These are phyloP conservation scores for Trichoderma asperellum DNA, from an alignment of 2,329 filamentous ascomycete genomes.

Conservation along the genomic window DNA sequence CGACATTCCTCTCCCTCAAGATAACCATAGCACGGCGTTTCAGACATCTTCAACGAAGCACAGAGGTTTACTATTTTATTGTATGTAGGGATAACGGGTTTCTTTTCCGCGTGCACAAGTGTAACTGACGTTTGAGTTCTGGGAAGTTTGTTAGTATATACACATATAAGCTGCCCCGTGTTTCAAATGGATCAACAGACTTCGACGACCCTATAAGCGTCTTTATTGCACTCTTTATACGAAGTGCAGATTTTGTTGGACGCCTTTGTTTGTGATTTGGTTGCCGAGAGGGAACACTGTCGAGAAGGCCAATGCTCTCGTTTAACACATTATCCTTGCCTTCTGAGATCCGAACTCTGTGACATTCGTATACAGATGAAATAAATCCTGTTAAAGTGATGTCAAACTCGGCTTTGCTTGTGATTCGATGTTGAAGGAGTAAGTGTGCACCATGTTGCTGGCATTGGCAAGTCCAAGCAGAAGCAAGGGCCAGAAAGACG, in stretches of 20 bases:
- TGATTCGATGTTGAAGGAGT: slow-evolving; percentile 35
- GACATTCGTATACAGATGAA: slow-evolving; percentile 24
- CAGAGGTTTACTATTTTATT: neutral
- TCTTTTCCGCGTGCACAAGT: neutral
- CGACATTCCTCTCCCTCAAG: neutral
- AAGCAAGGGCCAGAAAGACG: slow-evolving; percentile 33
- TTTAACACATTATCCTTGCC: neutral
- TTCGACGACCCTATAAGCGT: neutral
- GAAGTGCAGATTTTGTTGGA: neutral
- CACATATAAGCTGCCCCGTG: neutral
- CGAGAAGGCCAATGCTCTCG: neutral
- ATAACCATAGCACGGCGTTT: slow-evolving; percentile 13
- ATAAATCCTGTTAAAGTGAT: slow-evolving; percentile 30
- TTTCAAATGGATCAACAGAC: neutral
- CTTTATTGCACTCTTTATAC: neutral
- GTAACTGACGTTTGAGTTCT: neutral
- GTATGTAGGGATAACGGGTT: too few relatives aligned
- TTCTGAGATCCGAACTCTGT: neutral
- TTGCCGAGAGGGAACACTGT: neutral
- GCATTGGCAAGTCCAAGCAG: slow-evolving; percentile 36
- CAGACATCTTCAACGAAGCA: neutral
- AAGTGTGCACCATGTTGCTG: slow-evolving; percentile 33
- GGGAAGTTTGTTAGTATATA: neutral
- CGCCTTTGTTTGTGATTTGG: neutral
- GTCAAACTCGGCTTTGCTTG: slow-evolving; percentile 31